Conservation (phyloP, 208 protist species). For the Crithidia acanthocephali region DNA sequence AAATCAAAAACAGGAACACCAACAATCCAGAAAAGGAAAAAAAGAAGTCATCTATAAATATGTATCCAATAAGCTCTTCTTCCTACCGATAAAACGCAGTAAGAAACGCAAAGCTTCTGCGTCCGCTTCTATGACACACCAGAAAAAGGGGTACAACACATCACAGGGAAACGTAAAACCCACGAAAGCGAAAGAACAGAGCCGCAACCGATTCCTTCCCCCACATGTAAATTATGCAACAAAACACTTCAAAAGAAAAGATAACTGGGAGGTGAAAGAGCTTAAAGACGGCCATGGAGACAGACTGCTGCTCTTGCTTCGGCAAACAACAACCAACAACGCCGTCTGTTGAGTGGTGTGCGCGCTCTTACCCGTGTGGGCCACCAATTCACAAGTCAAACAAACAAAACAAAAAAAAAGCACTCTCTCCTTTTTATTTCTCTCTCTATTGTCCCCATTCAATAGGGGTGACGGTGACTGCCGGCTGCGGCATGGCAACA, state of each 20-base stretch:
- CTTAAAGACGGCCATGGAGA: no score
- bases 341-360: no score
- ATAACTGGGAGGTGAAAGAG: no score
- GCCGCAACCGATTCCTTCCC: no score
- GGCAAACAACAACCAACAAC: no score
- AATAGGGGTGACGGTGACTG: conserved; percentile 82
- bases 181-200: neutral
- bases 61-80: neutral
- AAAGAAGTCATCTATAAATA: conserved; percentile 5
- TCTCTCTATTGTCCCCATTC: conserved; percentile 49
- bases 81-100: neutral
- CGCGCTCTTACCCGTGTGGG: no score
- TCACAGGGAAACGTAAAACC: neutral
- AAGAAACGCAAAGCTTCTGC: neutral
- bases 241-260: no score
- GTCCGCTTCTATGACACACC: conserved; percentile 13
- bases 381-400: no score
- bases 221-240: no score
- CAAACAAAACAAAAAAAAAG: no score
- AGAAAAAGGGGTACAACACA: neutral
- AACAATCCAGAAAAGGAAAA: neutral
- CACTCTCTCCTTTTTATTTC: no score
- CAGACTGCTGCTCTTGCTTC: no score
- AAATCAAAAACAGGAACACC: neutral
- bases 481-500: conserved; percentile 86